These are phyloP conservation scores for Neohortaea acidophila DNA, from an alignment of 495 filamentous ascomycete species.

Conservation along the genomic window DNA sequence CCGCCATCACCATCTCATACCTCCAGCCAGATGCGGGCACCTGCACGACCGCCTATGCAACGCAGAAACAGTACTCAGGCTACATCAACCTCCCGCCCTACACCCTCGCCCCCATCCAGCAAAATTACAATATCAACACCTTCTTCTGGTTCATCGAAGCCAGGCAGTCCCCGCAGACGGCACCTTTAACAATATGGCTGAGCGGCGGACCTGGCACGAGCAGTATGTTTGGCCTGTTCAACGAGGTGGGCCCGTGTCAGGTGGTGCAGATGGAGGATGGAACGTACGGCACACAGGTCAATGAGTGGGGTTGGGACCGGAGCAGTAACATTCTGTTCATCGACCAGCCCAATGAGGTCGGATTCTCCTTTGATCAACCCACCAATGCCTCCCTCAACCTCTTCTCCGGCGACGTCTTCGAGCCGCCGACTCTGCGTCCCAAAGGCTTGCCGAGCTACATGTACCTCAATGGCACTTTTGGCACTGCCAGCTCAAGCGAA, in stretches of 20 bases:
- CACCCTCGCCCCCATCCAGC: slow-evolving; percentile 35
- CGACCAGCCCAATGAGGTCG: slow-evolving; percentile 30
- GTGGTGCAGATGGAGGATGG: slow-evolving; percentile 25
- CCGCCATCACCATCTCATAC: slow-evolving; percentile 45
- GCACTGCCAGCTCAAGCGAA: slow-evolving; percentile 30
- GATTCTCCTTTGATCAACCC: slow-evolving; percentile 30
- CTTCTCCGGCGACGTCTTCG: slow-evolving; percentile 14
- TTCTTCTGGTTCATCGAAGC: slow-evolving; percentile 37
- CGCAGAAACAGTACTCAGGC: slow-evolving; percentile 28
- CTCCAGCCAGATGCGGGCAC: slow-evolving; percentile 38
- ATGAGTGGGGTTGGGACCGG: slow-evolving; percentile 28
- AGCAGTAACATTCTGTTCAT: slow-evolving; percentile 30
- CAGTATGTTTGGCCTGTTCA: slow-evolving; percentile 29
- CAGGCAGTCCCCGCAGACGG: slow-evolving; percentile 25
- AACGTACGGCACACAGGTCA: slow-evolving; percentile 24
- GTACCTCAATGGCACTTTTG: slow-evolving; percentile 49
- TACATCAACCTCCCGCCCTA: slow-evolving; percentile 36
- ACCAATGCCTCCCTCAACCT: slow-evolving; percentile 29
- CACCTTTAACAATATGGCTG: slow-evolving; percentile 41
- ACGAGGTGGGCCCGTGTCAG: slow-evolving; percentile 30
- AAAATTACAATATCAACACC: slow-evolving; percentile 44
- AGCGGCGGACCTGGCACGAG: slow-evolving; percentile 45
- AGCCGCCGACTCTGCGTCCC: slow-evolving; percentile 15
- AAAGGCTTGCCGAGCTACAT: slow-evolving; percentile 28
- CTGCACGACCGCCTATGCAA: slow-evolving; percentile 21